Base-by-base conservation (phyloP, 768 basidiomycete species). In the Strobilomyces confusus region DNA sequence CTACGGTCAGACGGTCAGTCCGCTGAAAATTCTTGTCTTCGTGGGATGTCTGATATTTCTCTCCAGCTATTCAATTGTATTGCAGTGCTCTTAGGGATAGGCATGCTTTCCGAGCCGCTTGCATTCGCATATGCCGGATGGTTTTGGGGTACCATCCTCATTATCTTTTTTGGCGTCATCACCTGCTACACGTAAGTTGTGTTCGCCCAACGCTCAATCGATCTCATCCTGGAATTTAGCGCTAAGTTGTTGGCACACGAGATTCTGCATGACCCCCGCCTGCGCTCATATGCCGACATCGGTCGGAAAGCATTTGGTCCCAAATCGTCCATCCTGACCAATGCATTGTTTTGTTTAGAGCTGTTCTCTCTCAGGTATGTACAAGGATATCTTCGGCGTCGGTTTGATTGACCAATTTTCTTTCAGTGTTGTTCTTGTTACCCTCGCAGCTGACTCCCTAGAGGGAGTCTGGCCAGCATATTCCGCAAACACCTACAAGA, bases 41-140 rank as follows among this genome's bases (percentile, higher is more conserved):
- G 30, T 13, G 23, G 22, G 11, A 52, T 41, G n/a, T 47, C 58
- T 5, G 59, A 51, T 41, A 2, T 52, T 36, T 32, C 49, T 36
- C 23, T 37, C 33, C 53, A 92, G 92, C 71, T 95, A n/a, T 93
- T 93, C 70, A 95, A 95, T 61, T 86, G 86, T 11, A 88, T 86
- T 30, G 91, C 91, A 14, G 88, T 94, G 32, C 73, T 95, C 12
- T 75, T 93, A 19, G 93, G 93, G 7, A 86, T 95, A 57, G 93
- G 93, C 5, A 86, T 95, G 77, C 77, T 95, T 17, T 91, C 91
- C 13, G 86, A 92, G 65, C 92, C 93, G 0, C 76, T 97, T 23
- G 95, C 95, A 0, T 95, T 97, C 62, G 83, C 93, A 1, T 92
- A 91, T 62, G 82, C 92, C 2, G 95, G 95, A 4, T 98, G 95